Base-by-base conservation (phyloP, 768 basidiomycete genomes). In the Xerocomus brunneocitrinus region DNA sequence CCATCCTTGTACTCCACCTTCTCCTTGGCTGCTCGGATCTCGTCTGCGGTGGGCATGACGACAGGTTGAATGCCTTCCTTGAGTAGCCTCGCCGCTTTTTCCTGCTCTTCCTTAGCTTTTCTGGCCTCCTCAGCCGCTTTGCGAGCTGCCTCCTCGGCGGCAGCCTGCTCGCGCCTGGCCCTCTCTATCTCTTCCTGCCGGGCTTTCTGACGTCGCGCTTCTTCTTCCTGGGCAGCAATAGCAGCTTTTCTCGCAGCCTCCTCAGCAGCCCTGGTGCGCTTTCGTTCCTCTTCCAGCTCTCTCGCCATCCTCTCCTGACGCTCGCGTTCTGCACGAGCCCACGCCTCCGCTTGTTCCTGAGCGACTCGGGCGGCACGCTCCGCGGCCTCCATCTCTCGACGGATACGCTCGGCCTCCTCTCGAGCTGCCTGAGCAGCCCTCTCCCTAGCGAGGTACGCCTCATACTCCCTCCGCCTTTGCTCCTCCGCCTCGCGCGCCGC, bases 1-100 rank as follows among this genome's bases (percentile, higher is more conserved):
- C 66, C 62, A 16, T 73, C 65, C 46, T 55, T 57, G 54, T 69
- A 69, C 38, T 56, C 61, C 13, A 67, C 38, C 36, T 57, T 66
- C 16, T 50, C 36, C 46, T 67, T 69, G 14, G 63, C 59, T 7
- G 52, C 66, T 19, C 39, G 54, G 14, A 67, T 51, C 30, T 72
- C 69, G 16, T 49, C 54, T n/a, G 47, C 45, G 7, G 67, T 65
- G 34, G 69, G 70, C 60, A 58, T 62, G 36, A 67, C 58, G 31
- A 67, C 61, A 9, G 69, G 69, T 35, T 65, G 67, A 10, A 65
- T 62, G 4, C 66, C 69, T 32, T 63, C 54, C 47, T 50, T 64
- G 43, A 67, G 50, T 24, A 57, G 61, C 25, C 47, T 57, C 39
- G 69, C 66, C 4, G 57, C 61, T 22, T 47, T 59, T 30, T 69